A percentile compares a stretch with the other conserved stretches of the same genome.
phyloP scores from a whole-genome alignment of 192 early-diverging fungal genomes.

The Endogone sp. region DNA sequence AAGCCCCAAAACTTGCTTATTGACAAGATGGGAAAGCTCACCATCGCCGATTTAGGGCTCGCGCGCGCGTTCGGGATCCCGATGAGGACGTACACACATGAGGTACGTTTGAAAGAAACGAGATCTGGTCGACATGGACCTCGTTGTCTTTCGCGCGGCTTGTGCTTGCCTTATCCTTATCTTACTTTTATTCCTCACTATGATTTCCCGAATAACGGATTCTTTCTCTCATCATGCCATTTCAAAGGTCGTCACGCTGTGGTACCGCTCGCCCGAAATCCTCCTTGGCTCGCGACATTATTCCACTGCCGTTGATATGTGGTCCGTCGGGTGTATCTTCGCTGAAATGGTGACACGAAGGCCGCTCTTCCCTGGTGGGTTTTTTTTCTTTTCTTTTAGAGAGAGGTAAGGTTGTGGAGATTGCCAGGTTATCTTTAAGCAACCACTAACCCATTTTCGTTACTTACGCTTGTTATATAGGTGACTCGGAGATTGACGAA shows the following conservation, averaged over 20 bases:
- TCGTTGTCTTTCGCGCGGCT: background rate
- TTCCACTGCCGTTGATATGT: conserved; percentile 94
- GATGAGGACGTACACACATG: conserved; percentile 90
- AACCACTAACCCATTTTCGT: background rate
- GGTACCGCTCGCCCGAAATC: conserved; percentile 96
- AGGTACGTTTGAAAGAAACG: conserved; percentile 52
- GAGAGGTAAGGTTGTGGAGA: background rate
- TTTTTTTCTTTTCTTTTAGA: conserved; percentile 11
- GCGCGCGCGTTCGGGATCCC: conserved; percentile 91
- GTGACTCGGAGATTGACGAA: conserved; percentile 60
- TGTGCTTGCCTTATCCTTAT: background rate
- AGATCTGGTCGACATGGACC: background rate
- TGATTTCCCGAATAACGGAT: background rate
- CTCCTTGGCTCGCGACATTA: conserved; percentile 91
- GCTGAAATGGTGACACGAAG: conserved; percentile 82
- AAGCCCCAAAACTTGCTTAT: conserved; percentile 99
- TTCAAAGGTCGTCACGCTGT: conserved; percentile 91
- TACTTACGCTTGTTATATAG: too few relatives aligned
- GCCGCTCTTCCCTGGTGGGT: conserved; percentile 92
- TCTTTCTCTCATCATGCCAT: conserved; percentile 31
- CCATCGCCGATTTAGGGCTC: conserved; percentile 95
- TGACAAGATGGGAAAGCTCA: conserved; percentile 80
- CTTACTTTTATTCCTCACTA: background rate
- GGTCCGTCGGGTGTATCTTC: conserved; percentile 97
- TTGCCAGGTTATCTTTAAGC: background rate